Conservation (phyloP, 176 grass and related monocot species). For the Typha latifolia region DNA sequence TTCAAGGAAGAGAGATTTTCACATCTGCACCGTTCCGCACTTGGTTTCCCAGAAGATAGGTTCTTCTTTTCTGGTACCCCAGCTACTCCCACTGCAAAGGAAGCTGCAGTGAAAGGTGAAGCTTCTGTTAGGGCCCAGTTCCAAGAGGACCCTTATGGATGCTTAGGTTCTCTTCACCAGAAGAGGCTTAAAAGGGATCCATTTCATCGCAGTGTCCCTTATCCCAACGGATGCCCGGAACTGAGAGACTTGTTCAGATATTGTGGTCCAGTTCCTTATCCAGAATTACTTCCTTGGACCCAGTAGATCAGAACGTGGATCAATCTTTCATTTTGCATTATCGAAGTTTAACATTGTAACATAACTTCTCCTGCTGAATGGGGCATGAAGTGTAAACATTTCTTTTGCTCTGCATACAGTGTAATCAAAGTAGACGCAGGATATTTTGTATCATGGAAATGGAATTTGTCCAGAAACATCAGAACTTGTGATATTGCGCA, state of each 20-base stretch:
- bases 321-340: too few relatives aligned
- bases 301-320: conserved; percentile 7
- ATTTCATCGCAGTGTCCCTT: conserved; percentile 69
- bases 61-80: conserved; percentile 79
- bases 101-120: conserved; percentile 72
- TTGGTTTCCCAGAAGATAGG: conserved; percentile 68
- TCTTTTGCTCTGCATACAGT: too few relatives aligned
- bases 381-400: too few relatives aligned
- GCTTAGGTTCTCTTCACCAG: conserved; percentile 55
- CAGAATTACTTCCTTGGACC: conserved; percentile 71
- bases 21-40: conserved; percentile 56
- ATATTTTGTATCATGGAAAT: too few relatives aligned
- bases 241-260: conserved; percentile 73
- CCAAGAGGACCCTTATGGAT: conserved; percentile 85
- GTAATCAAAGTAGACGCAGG: too few relatives aligned
- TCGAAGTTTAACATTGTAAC: too few relatives aligned
- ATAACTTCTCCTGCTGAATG: too few relatives aligned
- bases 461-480: too few relatives aligned
- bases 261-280: conserved; percentile 59
- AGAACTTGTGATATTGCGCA: too few relatives aligned
- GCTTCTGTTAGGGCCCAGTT: conserved; percentile 58
- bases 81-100: conserved; percentile 38
- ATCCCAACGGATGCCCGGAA: conserved; percentile 72
- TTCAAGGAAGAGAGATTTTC: conserved; percentile 87
- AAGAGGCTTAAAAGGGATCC: conserved; percentile 89